Evolutionary conservation across 1,284 basidiomycete genomes (phyloP).

Genomic region (Vanrija pseudolonga): DNA sequence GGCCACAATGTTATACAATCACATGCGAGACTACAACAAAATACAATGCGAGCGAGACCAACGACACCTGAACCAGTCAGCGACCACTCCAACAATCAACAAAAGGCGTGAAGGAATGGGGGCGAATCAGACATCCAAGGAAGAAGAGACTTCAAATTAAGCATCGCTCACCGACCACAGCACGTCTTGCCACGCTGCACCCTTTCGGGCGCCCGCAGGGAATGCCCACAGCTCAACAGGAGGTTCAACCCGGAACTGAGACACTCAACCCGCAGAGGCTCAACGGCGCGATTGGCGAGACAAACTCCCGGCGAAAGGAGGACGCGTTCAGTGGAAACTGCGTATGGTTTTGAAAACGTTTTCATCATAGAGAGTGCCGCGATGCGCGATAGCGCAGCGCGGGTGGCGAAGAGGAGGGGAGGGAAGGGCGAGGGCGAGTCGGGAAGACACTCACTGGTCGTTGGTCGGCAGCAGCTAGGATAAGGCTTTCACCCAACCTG

Average conservation of each 20-base stretch:
- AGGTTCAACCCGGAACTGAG: conserved; percentile 43
- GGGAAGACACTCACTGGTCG: not conserved
- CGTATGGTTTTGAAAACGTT: conserved; percentile 49
- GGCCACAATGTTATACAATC: too few relatives aligned
- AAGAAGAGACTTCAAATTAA: conserved; percentile 49
- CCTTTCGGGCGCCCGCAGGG: conserved; percentile 26
- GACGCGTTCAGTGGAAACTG: conserved; percentile 53
- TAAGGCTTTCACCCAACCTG: not conserved
- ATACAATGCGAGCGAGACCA: not conserved
- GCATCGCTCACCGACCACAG: conserved; percentile 37
- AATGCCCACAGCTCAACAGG: conserved; percentile 37
- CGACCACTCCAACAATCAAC: not conserved
- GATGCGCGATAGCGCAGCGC: not conserved
- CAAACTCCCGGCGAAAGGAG: conserved; percentile 47
- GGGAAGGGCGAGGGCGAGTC: conserved; percentile 1
- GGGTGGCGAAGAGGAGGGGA: not conserved
- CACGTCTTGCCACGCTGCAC: conserved; percentile 20
- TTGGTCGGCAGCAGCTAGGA: too few relatives aligned
- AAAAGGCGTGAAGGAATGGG: conserved; percentile 4
- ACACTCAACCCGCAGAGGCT: conserved; percentile 20
- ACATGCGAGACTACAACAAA: not conserved
- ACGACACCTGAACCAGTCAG: not conserved
- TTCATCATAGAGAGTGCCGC: conserved; percentile 38
- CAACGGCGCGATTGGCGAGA: conserved; percentile 28
- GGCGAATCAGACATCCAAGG: conserved; percentile 51